Conservation (phyloP, 371 early-diverging fungal genomes). For the Polyrhizophydium stewartii region DNA sequence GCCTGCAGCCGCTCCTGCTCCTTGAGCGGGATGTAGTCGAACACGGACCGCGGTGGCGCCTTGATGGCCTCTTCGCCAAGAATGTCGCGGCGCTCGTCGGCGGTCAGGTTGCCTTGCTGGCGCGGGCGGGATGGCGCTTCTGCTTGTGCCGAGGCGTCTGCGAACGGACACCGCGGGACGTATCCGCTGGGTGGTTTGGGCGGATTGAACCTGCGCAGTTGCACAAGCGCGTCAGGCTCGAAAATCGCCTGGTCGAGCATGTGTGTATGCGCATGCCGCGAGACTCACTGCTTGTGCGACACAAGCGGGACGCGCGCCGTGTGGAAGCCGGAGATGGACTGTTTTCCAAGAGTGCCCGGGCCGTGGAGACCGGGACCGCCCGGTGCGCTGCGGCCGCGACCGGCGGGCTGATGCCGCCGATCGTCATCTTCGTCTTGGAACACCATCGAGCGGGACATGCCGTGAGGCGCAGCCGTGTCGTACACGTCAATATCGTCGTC, state of each 20-base stretch:
- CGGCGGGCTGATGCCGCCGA: no score
- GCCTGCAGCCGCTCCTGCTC: constrained; percentile 63
- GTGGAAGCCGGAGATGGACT: constrained; percentile 3
- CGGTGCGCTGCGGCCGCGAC: no score
- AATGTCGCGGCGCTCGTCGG: constrained; percentile 63
- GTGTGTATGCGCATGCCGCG: neutral
- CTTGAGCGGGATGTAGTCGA: constrained; percentile 64
- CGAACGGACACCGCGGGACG: constrained; percentile 5
- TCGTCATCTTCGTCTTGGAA: neutral
- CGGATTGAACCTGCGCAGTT: constrained; percentile 15
- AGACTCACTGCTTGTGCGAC: neutral
- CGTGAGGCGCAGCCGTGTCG: neutral
- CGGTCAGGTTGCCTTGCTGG: constrained; percentile 18
- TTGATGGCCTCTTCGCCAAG: constrained; percentile 68
- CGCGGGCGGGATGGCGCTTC: neutral
- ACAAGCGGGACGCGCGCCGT: neutral
- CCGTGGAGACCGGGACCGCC: no score
- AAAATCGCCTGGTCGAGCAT: neutral
- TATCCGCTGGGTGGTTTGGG: constrained; percentile 19
- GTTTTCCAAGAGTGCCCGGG: no score
- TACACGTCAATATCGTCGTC: constrained; percentile 41
- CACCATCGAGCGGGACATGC: no score
- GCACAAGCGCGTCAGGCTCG: neutral
- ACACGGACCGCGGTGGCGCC: constrained; percentile 67
- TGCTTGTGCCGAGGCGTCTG: constrained; percentile 2